phyloP scores from a whole-genome alignment of 2,329 filamentous ascomycete genomes.

The Talaromyces amestolkiae region DNA sequence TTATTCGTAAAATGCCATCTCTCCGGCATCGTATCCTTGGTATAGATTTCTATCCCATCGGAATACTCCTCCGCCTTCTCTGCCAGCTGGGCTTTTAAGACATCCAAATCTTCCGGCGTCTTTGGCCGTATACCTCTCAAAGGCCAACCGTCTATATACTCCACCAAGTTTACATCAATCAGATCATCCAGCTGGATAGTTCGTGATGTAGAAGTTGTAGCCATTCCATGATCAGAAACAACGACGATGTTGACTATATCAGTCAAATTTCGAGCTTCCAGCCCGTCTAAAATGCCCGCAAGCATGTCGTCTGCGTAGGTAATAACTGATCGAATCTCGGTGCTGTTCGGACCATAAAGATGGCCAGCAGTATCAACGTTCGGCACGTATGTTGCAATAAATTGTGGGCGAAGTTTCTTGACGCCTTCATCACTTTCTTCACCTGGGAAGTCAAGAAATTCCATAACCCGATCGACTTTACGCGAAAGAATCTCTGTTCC shows the following conservation, averaged over 20 bases:
- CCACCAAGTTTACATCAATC: conserved; percentile 72
- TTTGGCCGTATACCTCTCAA: conserved; percentile 84
- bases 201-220: conserved; percentile 76
- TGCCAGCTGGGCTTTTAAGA: conserved; percentile 61
- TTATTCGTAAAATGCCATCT: conserved; percentile 90
- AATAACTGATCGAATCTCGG: conserved; percentile 79
- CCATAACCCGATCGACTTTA: conserved; percentile 77
- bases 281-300: conserved; percentile 68
- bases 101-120: conserved; percentile 61
- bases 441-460: conserved; percentile 81
- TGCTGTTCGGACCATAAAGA: conserved; percentile 88
- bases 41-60: conserved; percentile 76
- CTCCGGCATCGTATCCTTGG: conserved; percentile 82
- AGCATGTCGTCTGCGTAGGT: conserved; percentile 79
- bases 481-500: conserved; percentile 67
- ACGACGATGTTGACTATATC: conserved; percentile 88
- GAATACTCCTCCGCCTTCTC: conserved; percentile 58
- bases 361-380: conserved; percentile 88
- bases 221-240: conserved; percentile 99
- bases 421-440: conserved; percentile 56
- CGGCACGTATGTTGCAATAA: conserved; percentile 93
- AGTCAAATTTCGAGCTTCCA: conserved; percentile 80
- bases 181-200: conserved; percentile 88
- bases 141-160: conserved; percentile 91
- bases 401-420: conserved; percentile 68